Evolutionary conservation across 208 protist species (phyloP), one percentile per base, ranked within the genome.

Genomic region (Crithidia thermophila): DNA sequence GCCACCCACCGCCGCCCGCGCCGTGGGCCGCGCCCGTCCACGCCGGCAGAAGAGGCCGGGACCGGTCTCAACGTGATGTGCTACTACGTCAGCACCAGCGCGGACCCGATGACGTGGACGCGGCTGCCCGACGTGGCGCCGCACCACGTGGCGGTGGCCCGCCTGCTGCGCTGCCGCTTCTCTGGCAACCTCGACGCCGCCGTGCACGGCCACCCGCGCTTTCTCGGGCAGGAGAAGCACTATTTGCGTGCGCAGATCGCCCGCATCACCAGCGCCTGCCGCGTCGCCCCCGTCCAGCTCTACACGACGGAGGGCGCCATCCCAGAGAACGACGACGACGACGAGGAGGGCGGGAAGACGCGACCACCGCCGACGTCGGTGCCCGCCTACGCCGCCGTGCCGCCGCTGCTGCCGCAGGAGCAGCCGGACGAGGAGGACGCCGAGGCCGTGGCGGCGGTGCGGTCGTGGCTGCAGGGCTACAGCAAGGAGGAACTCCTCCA

Each of bases 201-300:
- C 6, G 88, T 99, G 8, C 59, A 82, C 57, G 81, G 77, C 18
- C 96, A 98, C 71, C 97, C 97, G 39, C 75, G 79, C 36, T 98
- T 99, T 59, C 87, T 94, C 3, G 97, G 97, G 13, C 60, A 75
- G 8, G 97, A 99, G 79, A 84, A 82, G 61, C 80, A 97, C 74
- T 98, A 97, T 76, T 80, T 99, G 50, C 91, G 97, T 18, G 96
- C 97, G 10, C 96, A 98, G 76, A 98, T 99, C 60, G 93, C 97
- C 18, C 94, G 97, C 77, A 99, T 99, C 72, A 82, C 81, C 21
- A 89, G 80, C 64, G 79, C 84, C 7, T 94, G 84, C 75, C 84
- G 81, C n/a, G 79, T 99, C 31, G 88, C 90, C 2, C 97, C 97
- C 20, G 52, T 63, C 47, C 87, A 89, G 52, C 82, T 87, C 25